Evolutionary conservation across 805 yeast genomes (phyloP).

Genomic region (Yarrowia sp.): DNA sequence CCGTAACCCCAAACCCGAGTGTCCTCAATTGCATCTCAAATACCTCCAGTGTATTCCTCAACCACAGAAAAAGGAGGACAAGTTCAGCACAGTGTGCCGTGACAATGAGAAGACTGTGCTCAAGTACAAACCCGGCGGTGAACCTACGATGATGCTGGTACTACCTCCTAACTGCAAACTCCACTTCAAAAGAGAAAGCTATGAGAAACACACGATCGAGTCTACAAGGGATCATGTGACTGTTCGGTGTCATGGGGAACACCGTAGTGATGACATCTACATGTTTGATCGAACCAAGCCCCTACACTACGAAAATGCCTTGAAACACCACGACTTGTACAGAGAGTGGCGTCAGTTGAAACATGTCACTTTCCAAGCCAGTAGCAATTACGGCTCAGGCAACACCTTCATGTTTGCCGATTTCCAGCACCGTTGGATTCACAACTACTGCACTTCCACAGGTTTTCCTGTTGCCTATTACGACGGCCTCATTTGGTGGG

Average conservation of each 20-base stretch:
- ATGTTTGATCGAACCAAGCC: neutral
- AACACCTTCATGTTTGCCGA: neutral
- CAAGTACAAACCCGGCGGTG: neutral
- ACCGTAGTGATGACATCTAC: neutral
- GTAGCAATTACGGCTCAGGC: no score
- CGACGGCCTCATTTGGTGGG: neutral
- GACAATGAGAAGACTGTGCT: neutral
- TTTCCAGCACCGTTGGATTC: neutral
- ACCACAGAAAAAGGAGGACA: no score
- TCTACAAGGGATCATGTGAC: neutral
- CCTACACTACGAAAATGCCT: neutral
- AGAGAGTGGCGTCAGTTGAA: neutral
- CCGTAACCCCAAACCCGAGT: neutral
- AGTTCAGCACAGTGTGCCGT: neutral
- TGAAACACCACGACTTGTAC: neutral
- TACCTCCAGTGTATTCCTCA: neutral
- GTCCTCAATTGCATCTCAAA: neutral
- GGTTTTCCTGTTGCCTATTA: neutral
- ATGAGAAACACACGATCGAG: neutral
- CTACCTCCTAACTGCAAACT: neutral
- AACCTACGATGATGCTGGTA: neutral
- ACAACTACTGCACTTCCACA: neutral
- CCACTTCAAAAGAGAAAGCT: neutral
- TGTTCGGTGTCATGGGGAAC: neutral
- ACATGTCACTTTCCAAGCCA: no score